Evolutionary conservation across 2,329 filamentous ascomycete genomes (phyloP), one percentile per base, ranked within the genome.

Genomic region (Aspergillus japonicus): DNA sequence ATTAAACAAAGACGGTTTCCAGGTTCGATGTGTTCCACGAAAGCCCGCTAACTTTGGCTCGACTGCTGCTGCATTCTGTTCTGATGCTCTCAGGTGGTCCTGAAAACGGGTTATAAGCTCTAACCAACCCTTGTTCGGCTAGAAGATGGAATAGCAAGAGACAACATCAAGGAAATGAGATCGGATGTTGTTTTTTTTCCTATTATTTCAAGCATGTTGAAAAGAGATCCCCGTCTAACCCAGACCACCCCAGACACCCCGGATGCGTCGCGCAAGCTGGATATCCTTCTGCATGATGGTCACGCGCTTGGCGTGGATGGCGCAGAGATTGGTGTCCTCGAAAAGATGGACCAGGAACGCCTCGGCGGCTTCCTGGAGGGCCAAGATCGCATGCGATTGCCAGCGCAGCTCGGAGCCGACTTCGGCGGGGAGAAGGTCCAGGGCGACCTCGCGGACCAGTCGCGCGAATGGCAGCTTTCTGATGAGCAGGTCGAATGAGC

Each of bases 241-340:
- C 78, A 79, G 82, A 68, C 89, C 89, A 50, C 87, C 90, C 89
- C 89, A 93, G 50, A 88, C 84, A 12, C 90, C 90, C 54, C 90
- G 83, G 78, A 94, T 92, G 66, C 90, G 81, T 70, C 90, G 82
- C 21, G 94, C 94, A 62, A 98, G 85, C 79, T 97, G 94, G 69
- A 99, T 96, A 77, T 98, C 95, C 80, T 96, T 96, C 78, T 95
- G 92, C 91, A 96, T 94, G 69, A 97, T 96, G 44, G 94, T 98
- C 56, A 98, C 92, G 74, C 94, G 85, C 81, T 96, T 97, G 63
- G 94, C 95, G 78, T 98, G 94, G 69, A 98, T 93, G 64, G 94
- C 95, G 80, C 94, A 97, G 47, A 98, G 85, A 80, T 98, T 97
- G 66, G 91, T 91, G 78, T 96, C 92, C 75, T 97, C 93, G 73